Base-by-base conservation (phyloP, 2,329 filamentous ascomycete species). In the Chaetomium sp. region DNA sequence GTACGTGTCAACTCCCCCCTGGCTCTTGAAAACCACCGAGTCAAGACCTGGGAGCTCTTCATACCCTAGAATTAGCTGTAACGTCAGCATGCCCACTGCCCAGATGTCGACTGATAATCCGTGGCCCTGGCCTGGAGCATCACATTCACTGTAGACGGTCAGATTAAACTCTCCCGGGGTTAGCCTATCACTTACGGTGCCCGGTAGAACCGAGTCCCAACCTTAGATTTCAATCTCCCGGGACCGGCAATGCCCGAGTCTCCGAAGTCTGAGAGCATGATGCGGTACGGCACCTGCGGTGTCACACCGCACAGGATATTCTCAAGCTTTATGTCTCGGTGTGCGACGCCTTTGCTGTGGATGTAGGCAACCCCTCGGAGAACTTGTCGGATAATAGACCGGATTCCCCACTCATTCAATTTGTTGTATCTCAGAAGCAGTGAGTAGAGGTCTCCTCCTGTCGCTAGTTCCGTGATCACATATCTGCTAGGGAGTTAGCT, bases 401-500 rank as follows among this genome's bases (percentile, higher is more conserved):
- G 78, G 70, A 77, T 73, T n/a, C 82, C 78, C 21, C 78, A 71
- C 64, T 83, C 81, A 1, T 71, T 68, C 29, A 82, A 71, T 0
- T 47, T 53, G 3, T 72, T 72, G 47, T 77, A 75, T 25, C 77
- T 75, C 53, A 75, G 68, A 10, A 82, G 71, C 21, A 83, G 80
- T 0, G 83, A 85, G 72, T 80, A 82, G 2, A 85, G 72, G 67
- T 86, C 83, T 0, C 83, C 83, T 0, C 85, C 81, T 4, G 81
- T 78, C 0, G 85, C 85, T 42, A 88, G 76, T 58, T 87, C 83
- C 1, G 81, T 84, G 64, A 88, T 86, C 0, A 82, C 81, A 65
- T 84, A 86, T 38, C 82, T 85, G 13, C 3, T 42, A 25, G 9
- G 33, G 16, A 27, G 50, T 69, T 27, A 67, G 70, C 25, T 13